Percentiles rank a stretch among this genome's conserved stretches.
Evolutionary conservation across 768 basidiomycete species (phyloP).

Genomic region (Hygrocybe punicea): DNA sequence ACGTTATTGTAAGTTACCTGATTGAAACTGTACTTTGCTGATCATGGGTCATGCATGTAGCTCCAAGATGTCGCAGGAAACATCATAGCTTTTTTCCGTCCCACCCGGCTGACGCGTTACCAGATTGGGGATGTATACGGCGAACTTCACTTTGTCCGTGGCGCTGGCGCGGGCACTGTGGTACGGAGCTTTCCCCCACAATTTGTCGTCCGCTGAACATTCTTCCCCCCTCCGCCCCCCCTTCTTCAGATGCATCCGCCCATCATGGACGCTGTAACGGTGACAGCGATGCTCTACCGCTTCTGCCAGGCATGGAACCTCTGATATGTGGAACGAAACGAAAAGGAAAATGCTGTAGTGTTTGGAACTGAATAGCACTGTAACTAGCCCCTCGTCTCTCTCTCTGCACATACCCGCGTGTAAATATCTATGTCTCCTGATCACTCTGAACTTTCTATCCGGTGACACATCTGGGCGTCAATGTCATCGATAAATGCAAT

Average conservation of each 20-base stretch:
- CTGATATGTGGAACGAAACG: slow-evolving; percentile 21
- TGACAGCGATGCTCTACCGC: slow-evolving; percentile 83
- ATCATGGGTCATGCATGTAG: slow-evolving; percentile 39
- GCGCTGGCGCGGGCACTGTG: slow-evolving; percentile 77
- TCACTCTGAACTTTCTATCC: background rate
- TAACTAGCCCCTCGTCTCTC: background rate
- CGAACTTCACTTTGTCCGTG: slow-evolving; percentile 78
- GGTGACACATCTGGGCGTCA: background rate
- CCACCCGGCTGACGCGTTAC: slow-evolving; percentile 73
- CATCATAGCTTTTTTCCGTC: slow-evolving; percentile 77
- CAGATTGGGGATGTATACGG: slow-evolving; percentile 84
- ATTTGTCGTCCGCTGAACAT: slow-evolving; percentile 19
- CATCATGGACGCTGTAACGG: slow-evolving; percentile 84
- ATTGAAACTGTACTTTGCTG: slow-evolving; percentile 12
- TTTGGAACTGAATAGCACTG: background rate
- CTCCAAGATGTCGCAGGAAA: slow-evolving; percentile 67
- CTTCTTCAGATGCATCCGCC: slow-evolving; percentile 76
- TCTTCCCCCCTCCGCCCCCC: slow-evolving; percentile 10
- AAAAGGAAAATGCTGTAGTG: slow-evolving; percentile 5
- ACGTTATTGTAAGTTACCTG: slow-evolving; percentile 52
- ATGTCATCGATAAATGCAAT: background rate
- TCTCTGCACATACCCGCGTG: background rate
- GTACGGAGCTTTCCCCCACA: slow-evolving; percentile 37
- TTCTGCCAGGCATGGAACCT: slow-evolving; percentile 60
- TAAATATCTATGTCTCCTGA: background rate